Evolutionary conservation across 352 stramenopile genomes (phyloP).

Genomic region (Globisporangium emineosum): DNA sequence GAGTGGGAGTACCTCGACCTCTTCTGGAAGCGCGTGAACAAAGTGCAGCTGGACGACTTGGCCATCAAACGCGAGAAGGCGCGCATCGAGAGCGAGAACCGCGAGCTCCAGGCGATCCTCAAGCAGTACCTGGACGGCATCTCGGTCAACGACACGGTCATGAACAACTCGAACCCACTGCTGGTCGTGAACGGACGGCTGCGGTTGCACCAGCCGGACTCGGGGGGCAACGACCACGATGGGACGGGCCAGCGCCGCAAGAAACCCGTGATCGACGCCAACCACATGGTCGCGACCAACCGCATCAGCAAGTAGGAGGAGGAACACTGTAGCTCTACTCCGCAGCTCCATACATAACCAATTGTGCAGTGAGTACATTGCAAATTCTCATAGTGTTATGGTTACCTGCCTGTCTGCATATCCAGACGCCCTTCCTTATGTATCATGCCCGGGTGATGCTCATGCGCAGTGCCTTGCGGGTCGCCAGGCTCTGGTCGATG

Average conservation of each 20-base stretch:
- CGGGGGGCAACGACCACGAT: background rate
- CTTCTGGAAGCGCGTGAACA: constrained; percentile 96
- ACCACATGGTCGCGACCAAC: constrained; percentile 82
- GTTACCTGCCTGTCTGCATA: no score
- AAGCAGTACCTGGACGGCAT: constrained; percentile 94
- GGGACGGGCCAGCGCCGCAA: background rate
- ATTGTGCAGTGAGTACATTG: no score
- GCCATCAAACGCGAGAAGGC: constrained; percentile 87
- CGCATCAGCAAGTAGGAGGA: constrained; percentile 48
- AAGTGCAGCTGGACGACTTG: constrained; percentile 90
- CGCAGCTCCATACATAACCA: no score
- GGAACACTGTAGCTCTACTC: no score
- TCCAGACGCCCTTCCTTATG: no score
- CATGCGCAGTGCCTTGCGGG: background rate
- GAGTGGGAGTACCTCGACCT: constrained; percentile 86
- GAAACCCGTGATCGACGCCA: constrained; percentile 69
- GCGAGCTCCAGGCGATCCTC: constrained; percentile 87
- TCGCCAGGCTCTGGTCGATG: constrained; percentile 34
- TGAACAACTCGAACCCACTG: constrained; percentile 89
- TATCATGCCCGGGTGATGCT: background rate
- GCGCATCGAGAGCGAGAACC: constrained; percentile 85
- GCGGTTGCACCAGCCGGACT: constrained; percentile 47
- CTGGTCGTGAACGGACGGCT: constrained; percentile 91
- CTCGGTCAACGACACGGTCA: constrained; percentile 89
- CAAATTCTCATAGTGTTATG: no score